Conservation (phyloP, 177 flowering plant species). For the Tripterygium wilfordii region DNA sequence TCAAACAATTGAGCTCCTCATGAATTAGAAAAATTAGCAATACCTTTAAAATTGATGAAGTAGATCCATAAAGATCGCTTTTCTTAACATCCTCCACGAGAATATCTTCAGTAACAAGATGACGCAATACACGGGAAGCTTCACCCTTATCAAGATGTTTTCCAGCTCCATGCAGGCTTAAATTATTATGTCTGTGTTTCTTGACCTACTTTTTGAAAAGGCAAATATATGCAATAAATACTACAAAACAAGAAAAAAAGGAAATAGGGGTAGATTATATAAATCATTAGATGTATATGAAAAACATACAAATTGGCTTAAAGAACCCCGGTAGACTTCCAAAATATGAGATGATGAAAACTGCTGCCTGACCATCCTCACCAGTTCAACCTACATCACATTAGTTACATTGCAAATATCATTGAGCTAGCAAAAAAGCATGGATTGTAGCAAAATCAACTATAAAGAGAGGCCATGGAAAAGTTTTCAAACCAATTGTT, state of each 20-base stretch:
- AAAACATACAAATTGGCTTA: constrained; percentile 66
- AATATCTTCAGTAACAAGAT: constrained; percentile 82
- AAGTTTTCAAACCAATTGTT: constrained; percentile 61
- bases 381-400: constrained; percentile 61
- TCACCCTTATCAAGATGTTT: constrained; percentile 75
- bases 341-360: constrained; percentile 82
- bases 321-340: constrained; percentile 92
- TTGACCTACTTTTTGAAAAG: constrained; percentile 78
- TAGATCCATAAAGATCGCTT: constrained; percentile 86
- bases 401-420: constrained; percentile 2
- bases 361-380: constrained; percentile 63
- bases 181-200: constrained; percentile 65
- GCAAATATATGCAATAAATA: too few relatives aligned
- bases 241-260: constrained; percentile 1
- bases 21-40: neutral
- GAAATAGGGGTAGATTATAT: neutral
- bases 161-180: constrained; percentile 86
- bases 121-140: constrained; percentile 77
- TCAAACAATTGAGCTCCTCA: neutral
- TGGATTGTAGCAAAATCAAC: too few relatives aligned
- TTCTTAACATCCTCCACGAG: constrained; percentile 86
- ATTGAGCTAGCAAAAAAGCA: neutral
- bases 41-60: constrained; percentile 83
- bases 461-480: too few relatives aligned
- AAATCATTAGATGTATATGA: neutral